phyloP scores from a whole-genome alignment of 805 yeast species.

The Priceomyces fermenticarens region DNA sequence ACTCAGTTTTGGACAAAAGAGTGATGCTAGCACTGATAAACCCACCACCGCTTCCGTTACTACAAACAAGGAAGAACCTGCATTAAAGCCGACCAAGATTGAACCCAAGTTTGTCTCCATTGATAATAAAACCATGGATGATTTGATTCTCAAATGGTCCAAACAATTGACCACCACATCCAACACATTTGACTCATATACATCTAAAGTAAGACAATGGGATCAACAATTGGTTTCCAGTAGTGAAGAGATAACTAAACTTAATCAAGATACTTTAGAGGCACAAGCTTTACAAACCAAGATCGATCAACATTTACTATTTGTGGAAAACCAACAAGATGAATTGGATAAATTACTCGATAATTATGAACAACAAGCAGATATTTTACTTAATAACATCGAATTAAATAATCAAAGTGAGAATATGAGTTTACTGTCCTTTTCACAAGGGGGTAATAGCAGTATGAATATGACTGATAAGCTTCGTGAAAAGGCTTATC shows the following conservation, averaged over 20 bases:
- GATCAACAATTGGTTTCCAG: constrained; percentile 80
- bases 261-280: constrained; percentile 71
- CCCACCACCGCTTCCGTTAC: constrained; percentile 8
- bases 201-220: constrained; percentile 78
- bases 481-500: constrained; percentile 86
- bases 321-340: constrained; percentile 88
- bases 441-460: constrained; percentile 10
- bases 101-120: constrained; percentile 72
- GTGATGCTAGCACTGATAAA: constrained; percentile 9
- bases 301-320: constrained; percentile 82
- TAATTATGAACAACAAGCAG: constrained; percentile 77
- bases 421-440: background rate
- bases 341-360: constrained; percentile 81
- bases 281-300: constrained; percentile 84
- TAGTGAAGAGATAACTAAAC: constrained; percentile 76
- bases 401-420: constrained; percentile 24
- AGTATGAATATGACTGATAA: constrained; percentile 64
- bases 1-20: constrained; percentile 3
- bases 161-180: constrained; percentile 74
- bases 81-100: constrained; percentile 49
- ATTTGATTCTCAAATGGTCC: constrained; percentile 90
- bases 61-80: constrained; percentile 16
- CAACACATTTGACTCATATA: constrained; percentile 69
- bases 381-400: constrained; percentile 40
- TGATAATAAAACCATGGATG: constrained; percentile 90